Base-by-base conservation (phyloP, 176 grass and related monocot species). In the Chloris gayana region DNA sequence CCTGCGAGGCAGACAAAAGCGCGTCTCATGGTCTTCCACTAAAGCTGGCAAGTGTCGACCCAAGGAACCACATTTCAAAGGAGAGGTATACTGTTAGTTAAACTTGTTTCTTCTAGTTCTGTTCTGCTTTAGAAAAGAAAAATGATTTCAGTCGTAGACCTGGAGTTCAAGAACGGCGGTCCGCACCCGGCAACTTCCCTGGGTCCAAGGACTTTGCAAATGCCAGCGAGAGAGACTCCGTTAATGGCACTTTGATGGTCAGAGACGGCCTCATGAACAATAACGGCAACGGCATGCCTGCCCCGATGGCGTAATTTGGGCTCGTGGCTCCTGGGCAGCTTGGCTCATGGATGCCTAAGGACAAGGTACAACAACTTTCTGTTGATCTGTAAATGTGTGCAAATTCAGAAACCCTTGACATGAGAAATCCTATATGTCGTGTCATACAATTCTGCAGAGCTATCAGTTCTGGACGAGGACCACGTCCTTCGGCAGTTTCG, bases 381-480 rank as follows among this genome's bases (percentile, higher is more conserved):
- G n/a, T n/a, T n/a, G n/a, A n/a, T n/a, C n/a, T n/a, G n/a, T n/a
- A n/a, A n/a, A n/a, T n/a, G n/a, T n/a, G n/a, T n/a, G n/a, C n/a
- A n/a, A n/a, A n/a, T n/a, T n/a, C n/a, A n/a, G n/a, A n/a, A n/a
- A n/a, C n/a, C 15, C 15, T 72, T 21, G 18, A 12, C 35, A 42
- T 60, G 0, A n/a, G n/a, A n/a, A n/a, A n/a, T n/a, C n/a, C n/a
- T n/a, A n/a, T n/a, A n/a, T n/a, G n/a, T n/a, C n/a, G n/a, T n/a
- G n/a, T n/a, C n/a, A n/a, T n/a, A n/a, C n/a, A n/a, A n/a, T 1
- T 51, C 13, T 32, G 74, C 67, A 91, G 87, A 75, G 53, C 17
- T 97, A 97, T 27, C 93, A 97, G 42, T 97, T 97, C 68, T 97
- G 94, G 94, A 93, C 83, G 4, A 87, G 31, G 82, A 46, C 82